Conservation (phyloP, 805 yeast genomes). For the Cyberlindnera maritima region DNA sequence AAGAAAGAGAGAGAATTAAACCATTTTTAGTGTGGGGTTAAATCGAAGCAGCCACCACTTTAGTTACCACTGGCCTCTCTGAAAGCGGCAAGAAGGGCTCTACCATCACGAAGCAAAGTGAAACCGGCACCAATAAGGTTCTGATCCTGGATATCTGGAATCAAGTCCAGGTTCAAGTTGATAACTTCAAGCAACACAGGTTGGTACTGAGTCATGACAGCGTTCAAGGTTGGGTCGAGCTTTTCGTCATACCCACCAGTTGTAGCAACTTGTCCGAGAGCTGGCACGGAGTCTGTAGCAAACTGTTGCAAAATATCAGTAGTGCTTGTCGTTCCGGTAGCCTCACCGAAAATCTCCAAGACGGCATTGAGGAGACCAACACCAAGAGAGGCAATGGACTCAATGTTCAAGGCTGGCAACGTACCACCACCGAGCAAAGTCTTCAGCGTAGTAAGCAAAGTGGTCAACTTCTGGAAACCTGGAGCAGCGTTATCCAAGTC, state of each 20-base stretch:
- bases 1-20: too few species aligned
- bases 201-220: conserved; percentile 1
- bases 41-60: too few species aligned
- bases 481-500: conserved; percentile 1
- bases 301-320: conserved; percentile 3
- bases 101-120: not conserved
- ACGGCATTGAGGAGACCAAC: conserved; percentile 5
- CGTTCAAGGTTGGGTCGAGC: not conserved
- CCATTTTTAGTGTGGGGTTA: too few species aligned
- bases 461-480: conserved; percentile 5
- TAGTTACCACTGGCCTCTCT: conserved; percentile 15
- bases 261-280: conserved; percentile 2
- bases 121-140: conserved; percentile 4
- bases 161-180: not conserved
- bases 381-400: not conserved
- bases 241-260: conserved; percentile 2
- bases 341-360: conserved; percentile 7
- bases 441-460: conserved; percentile 2
- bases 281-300: conserved; percentile 5
- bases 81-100: conserved; percentile 3
- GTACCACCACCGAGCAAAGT: conserved; percentile 2
- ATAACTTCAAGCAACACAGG: conserved; percentile 2
- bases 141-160: conserved; percentile 3
- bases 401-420: conserved; percentile 6
- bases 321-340: not conserved